Percentiles rank a stretch among this genome's conserved stretches.
phyloP scores from a whole-genome alignment of 768 basidiomycete genomes.

The Hygrophoropsis aurantiaca region DNA sequence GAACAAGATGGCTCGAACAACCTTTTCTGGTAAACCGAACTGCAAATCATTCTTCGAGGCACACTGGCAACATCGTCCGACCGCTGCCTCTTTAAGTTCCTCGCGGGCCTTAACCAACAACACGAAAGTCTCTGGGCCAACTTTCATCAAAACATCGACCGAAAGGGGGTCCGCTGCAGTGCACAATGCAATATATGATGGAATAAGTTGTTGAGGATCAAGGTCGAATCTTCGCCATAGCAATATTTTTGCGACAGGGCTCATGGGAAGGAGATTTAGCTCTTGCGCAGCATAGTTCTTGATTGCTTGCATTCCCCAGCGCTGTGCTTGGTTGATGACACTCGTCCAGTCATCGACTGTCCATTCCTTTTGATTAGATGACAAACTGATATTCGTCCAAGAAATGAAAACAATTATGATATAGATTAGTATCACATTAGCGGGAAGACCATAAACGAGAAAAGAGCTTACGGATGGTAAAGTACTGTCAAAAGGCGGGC shows the following conservation, averaged over 20 bases:
- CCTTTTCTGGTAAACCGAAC: too few relatives aligned
- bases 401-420: too few relatives aligned
- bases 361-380: conserved; percentile 19
- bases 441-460: too few relatives aligned
- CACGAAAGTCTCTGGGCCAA: background rate
- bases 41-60: too few relatives aligned
- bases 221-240: conserved; percentile 26
- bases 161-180: background rate
- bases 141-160: background rate
- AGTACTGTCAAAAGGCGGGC: background rate
- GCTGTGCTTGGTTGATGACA: conserved; percentile 26
- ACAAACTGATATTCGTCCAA: conserved; percentile 1
- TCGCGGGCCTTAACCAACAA: background rate
- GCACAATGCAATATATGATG: conserved; percentile 24
- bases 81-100: background rate
- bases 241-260: conserved; percentile 24
- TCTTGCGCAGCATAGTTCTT: conserved; percentile 27
- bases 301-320: conserved; percentile 32
- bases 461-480: conserved; percentile 1
- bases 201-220: conserved; percentile 17
- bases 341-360: conserved; percentile 27
- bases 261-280: conserved; percentile 22
- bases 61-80: too few relatives aligned
- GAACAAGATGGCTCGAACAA: too few relatives aligned
- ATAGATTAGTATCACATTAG: too few relatives aligned